A percentile compares a stretch with the other conserved stretches of the same genome.
phyloP scores from a whole-genome alignment of 345 rosid genomes.

The Mangifera indica region DNA sequence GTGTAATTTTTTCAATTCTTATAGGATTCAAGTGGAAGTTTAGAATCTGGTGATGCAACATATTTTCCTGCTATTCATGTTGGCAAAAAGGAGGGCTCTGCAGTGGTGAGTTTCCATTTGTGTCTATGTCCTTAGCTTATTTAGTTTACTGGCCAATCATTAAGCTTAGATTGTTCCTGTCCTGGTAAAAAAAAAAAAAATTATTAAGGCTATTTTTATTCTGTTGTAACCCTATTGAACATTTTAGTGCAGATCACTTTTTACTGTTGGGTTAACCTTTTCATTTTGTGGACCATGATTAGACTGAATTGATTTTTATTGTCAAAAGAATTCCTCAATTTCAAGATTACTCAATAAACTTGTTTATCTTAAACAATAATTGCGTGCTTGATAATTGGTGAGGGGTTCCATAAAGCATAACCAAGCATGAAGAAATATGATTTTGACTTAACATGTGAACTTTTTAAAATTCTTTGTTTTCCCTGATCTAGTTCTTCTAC shows the following conservation, averaged over 20 bases:
- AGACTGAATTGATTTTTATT: neutral
- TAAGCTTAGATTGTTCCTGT: neutral
- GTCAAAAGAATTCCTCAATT: neutral
- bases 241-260: neutral
- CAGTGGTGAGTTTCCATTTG: constrained; percentile 57
- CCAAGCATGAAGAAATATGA: neutral
- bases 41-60: constrained; percentile 85
- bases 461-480: neutral
- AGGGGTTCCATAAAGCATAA: neutral
- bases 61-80: constrained; percentile 77
- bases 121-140: constrained; percentile 5
- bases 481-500: neutral
- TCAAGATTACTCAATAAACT: neutral
- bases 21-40: constrained; percentile 59
- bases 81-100: constrained; percentile 59
- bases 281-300: neutral
- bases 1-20: constrained; percentile 23
- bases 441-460: neutral
- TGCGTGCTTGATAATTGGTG: neutral
- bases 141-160: constrained; percentile 3
- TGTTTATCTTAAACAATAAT: neutral
- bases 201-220: neutral
- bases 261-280: neutral
- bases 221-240: neutral
- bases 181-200: too few relatives aligned